Conservation (phyloP, 352 stramenopile genomes). For the Phytophthora hibernalis region DNA sequence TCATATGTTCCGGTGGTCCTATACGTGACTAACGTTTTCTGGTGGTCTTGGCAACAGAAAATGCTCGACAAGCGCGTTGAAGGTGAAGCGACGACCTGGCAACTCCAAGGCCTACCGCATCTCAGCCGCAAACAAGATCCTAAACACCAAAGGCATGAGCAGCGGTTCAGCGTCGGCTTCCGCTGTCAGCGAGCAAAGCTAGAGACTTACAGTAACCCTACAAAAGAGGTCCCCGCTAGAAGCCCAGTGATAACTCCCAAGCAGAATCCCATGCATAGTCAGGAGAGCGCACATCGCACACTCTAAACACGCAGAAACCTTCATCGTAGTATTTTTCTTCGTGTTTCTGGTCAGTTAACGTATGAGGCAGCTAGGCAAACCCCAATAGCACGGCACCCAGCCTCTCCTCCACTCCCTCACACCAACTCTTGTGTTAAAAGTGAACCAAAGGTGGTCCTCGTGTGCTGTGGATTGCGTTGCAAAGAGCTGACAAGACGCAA, state of each 20-base stretch:
- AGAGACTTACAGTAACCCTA: slow-evolving; percentile 2
- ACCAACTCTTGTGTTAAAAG: slow-evolving; percentile 20
- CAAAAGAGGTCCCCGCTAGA: slow-evolving; percentile 11
- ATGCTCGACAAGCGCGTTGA: slow-evolving; percentile 93
- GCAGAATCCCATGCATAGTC: slow-evolving; percentile 8
- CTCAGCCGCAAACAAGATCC: slow-evolving; percentile 75
- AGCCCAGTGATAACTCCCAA: not conserved
- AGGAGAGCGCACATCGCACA: not conserved
- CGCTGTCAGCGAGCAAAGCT: slow-evolving; percentile 24
- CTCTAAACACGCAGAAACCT: slow-evolving; percentile 9
- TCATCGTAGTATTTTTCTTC: slow-evolving; percentile 37
- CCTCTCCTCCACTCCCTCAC: not conserved
- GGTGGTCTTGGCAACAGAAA: slow-evolving; percentile 40
- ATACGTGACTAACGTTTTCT: slow-evolving; percentile 17
- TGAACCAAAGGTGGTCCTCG: not conserved
- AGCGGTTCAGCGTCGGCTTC: slow-evolving; percentile 26
- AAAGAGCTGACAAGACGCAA: slow-evolving; percentile 12
- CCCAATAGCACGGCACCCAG: slow-evolving; percentile 3
- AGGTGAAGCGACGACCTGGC: slow-evolving; percentile 91
- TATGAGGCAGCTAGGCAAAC: slow-evolving; percentile 10
- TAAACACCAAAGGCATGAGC: slow-evolving; percentile 52
- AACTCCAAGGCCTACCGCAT: slow-evolving; percentile 92
- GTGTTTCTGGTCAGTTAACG: slow-evolving; percentile 40
- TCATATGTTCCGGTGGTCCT: slow-evolving; percentile 10
- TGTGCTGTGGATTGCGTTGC: slow-evolving; percentile 22